Conservation (phyloP, 768 basidiomycete genomes). For the Tremella mesenterica region DNA sequence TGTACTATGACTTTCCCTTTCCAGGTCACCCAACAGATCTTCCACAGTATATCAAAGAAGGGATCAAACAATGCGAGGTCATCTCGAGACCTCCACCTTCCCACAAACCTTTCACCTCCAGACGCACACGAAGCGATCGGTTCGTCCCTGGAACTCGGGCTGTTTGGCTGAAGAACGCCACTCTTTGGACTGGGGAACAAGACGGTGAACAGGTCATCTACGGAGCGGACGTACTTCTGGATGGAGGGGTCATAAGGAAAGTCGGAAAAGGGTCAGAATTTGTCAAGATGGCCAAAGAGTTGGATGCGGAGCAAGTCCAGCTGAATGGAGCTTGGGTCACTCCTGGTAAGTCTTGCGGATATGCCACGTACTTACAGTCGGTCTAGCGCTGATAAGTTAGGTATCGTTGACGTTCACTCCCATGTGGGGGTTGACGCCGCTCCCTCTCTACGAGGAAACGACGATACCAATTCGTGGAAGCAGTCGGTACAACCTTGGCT, state of each 20-base stretch:
- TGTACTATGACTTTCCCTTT: slow-evolving; percentile 24
- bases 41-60: slow-evolving; percentile 27
- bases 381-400: not conserved
- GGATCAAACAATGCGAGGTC: slow-evolving; percentile 41
- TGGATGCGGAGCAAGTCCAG: slow-evolving; percentile 51
- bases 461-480: slow-evolving; percentile 58
- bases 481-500: slow-evolving; percentile 57
- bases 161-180: slow-evolving; percentile 59
- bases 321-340: slow-evolving; percentile 65
- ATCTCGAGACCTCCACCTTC: slow-evolving; percentile 27
- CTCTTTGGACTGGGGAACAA: slow-evolving; percentile 65
- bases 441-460: slow-evolving; percentile 51
- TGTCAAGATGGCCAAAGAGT: slow-evolving; percentile 47
- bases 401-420: slow-evolving; percentile 60
- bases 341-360: slow-evolving; percentile 48
- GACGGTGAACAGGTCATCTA: slow-evolving; percentile 55
- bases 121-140: slow-evolving; percentile 33
- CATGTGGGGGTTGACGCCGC: slow-evolving; percentile 65
- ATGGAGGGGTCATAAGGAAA: slow-evolving; percentile 56
- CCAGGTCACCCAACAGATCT: slow-evolving; percentile 19
- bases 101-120: slow-evolving; percentile 14
- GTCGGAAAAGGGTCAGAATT: slow-evolving; percentile 52
- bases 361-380: not conserved
- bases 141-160: slow-evolving; percentile 50
- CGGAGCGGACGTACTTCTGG: slow-evolving; percentile 56